A percentile compares a stretch with the other conserved stretches of the same genome.
Conservation (phyloP, 805 yeast species). For the Yamadazyma phyllophila region DNA sequence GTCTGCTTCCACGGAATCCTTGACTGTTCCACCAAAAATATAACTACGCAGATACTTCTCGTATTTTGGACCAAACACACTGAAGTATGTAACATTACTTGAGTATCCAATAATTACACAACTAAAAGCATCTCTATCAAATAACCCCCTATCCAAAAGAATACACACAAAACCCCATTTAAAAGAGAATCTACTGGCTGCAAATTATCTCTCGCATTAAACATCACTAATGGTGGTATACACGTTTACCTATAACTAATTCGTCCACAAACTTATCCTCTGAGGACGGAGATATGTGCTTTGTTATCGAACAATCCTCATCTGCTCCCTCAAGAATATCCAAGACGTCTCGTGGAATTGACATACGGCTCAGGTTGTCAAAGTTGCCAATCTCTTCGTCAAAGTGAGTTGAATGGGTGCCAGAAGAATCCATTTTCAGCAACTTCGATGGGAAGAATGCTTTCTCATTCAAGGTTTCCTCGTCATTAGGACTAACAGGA, state of each 20-base stretch:
- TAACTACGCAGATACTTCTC: too few relatives aligned
- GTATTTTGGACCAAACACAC: too few relatives aligned
- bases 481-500: slow-evolving; percentile 8
- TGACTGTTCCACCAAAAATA: too few relatives aligned
- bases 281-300: not conserved
- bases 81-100: too few relatives aligned
- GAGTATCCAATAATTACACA: too few relatives aligned
- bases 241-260: not conserved
- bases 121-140: too few relatives aligned
- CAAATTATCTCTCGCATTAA: not conserved
- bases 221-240: not conserved
- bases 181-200: not conserved
- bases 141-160: too few relatives aligned
- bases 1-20: too few relatives aligned
- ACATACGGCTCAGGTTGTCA: slow-evolving; percentile 4
- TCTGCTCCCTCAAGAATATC: slow-evolving; percentile 9
- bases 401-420: slow-evolving; percentile 1
- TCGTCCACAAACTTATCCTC: not conserved
- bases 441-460: slow-evolving; percentile 15
- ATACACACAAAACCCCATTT: too few relatives aligned
- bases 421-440: slow-evolving; percentile 7
- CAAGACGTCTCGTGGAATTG: slow-evolving; percentile 12
- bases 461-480: slow-evolving; percentile 11
- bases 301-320: not conserved
- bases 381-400: not conserved